These are phyloP conservation scores for Nakazawaea wickerhamii DNA, from an alignment of 805 yeast species.

Conservation along the genomic window DNA sequence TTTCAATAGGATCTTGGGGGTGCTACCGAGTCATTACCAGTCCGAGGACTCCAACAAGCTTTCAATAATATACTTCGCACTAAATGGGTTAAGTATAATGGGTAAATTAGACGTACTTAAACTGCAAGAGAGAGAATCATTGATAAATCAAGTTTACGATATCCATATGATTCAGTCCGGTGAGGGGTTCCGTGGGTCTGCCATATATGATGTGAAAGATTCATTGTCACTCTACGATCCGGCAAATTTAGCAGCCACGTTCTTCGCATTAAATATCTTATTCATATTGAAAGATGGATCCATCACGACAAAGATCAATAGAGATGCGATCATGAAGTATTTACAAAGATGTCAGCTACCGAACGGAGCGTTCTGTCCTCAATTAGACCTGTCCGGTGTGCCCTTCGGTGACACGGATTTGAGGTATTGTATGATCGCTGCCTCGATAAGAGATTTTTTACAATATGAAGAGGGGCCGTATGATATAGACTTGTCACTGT, in stretches of 20 bases:
- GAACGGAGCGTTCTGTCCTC: constrained; percentile 54
- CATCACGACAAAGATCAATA: constrained; percentile 31
- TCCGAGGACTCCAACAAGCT: constrained; percentile 64
- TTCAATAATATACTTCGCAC: constrained; percentile 64
- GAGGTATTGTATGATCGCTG: constrained; percentile 70
- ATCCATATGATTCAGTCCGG: constrained; percentile 32
- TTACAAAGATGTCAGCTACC: constrained; percentile 55
- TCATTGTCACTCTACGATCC: too few species aligned
- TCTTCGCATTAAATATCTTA: constrained; percentile 61
- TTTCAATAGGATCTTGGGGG: constrained; percentile 25
- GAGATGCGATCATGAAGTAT: constrained; percentile 42
- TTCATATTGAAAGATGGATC: constrained; percentile 44
- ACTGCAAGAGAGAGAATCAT: constrained; percentile 25
- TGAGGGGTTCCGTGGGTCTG: constrained; percentile 56
- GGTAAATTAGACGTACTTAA: constrained; percentile 25
- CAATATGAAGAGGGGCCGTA: constrained; percentile 25
- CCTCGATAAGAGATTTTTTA: constrained; percentile 51
- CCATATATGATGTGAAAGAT: constrained; percentile 35
- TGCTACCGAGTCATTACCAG: constrained; percentile 45
- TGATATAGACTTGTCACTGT: constrained; percentile 37
- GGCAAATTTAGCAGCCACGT: constrained; percentile 69
- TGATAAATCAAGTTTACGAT: constrained; percentile 38
- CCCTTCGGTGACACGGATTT: constrained; percentile 64
- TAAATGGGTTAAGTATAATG: constrained; percentile 54
- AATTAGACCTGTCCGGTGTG: constrained; percentile 25